Base-by-base conservation (phyloP, 306 rosid species). In the Quercus ilex region DNA sequence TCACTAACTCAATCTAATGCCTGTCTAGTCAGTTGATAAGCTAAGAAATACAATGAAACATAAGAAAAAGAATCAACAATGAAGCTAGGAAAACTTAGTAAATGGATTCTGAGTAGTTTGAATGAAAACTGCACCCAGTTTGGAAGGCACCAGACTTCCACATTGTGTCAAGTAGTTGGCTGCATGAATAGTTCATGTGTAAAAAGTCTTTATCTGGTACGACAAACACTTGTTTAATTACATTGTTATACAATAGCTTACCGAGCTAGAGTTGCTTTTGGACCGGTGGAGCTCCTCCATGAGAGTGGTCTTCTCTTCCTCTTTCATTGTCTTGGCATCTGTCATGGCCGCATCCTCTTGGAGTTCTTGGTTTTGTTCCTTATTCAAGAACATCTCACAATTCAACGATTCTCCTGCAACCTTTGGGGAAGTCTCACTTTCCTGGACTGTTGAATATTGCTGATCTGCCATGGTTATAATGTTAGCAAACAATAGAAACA, bases 221-320 rank as follows among this genome's bases (percentile, higher is more conserved):
- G 53, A 49, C 53, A 49, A 49, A 49, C 53, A 49, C 53, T 49
- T 49, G 17, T 12, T 49, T 49, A 3, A 49, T 49, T 49, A 11
- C 17, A 49, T 58, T 21, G 7, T 10, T 17, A 25, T 21, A 21
- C 7, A 25, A 63, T 5, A 5, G 49, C 80, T 78, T 82, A 91
- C 96, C 73, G 91, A 88, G 84, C 87, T 80, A 43, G 93, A 91
- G 73, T 83, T 77, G 49, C 84, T 81, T 33, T 41, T 56, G 51
- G 90, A 82, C 70, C 80, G 85, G 82, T 80, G 92, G 79, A 85
- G 82, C 83, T 87, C 78, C 28, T 84, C 83, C 67, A 74, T 76
- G 80, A 87, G 84, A 74, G 28, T 53, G 59, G 71, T 85, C 43
- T 90, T 88, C 53, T 88, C 87, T 73, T 84, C 88, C 57, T 75